A percentile compares a stretch with the other conserved stretches of the same genome.
These are phyloP conservation scores for Osmanthus fragrans DNA, from an alignment of 257 asterid genomes.

Conservation along the genomic window DNA sequence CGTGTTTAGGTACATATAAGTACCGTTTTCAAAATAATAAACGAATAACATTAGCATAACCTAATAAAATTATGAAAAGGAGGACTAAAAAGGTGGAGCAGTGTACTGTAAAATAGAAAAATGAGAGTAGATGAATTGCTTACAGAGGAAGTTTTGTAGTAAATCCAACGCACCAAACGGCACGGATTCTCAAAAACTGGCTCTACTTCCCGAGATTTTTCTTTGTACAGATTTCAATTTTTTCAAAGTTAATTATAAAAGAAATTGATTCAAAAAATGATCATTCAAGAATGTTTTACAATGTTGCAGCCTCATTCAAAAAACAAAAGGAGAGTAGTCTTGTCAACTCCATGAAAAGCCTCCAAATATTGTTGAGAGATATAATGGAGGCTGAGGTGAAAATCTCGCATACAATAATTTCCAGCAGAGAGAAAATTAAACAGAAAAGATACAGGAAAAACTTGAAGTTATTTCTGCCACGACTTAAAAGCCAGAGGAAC, in stretches of 20 bases:
- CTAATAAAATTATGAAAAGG: background rate
- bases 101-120: background rate
- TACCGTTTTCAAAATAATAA: no score
- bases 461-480: background rate
- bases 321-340: no score
- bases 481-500: background rate
- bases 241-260: no score
- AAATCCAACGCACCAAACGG: conserved; percentile 44
- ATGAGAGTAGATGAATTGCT: conserved; percentile 26
- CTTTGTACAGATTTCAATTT: background rate
- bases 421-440: background rate
- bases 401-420: background rate
- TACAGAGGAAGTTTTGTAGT: conserved; percentile 32
- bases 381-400: background rate
- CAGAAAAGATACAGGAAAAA: background rate
- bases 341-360: background rate
- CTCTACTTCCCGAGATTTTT: background rate
- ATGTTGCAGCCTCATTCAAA: no score
- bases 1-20: no score
- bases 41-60: no score
- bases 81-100: background rate
- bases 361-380: background rate
- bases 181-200: conserved; percentile 25
- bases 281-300: background rate
- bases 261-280: background rate